A percentile compares a stretch with the other conserved stretches of the same genome.
phyloP scores from a whole-genome alignment of 208 protist species.

The Lotmaria passim region DNA sequence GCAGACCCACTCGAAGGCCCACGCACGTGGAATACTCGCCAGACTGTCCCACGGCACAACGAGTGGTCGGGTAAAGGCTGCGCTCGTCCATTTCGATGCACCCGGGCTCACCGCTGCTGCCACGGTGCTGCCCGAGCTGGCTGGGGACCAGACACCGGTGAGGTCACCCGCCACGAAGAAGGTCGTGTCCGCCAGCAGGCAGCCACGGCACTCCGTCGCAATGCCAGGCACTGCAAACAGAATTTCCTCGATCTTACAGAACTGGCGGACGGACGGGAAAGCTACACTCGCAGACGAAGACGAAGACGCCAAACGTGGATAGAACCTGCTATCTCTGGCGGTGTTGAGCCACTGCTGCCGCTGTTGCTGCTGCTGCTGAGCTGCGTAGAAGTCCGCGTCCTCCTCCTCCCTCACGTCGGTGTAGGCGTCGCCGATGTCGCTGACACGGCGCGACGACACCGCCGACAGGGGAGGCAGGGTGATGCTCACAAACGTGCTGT shows the following conservation, averaged over 20 bases:
- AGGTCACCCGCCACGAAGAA: constrained; percentile 86
- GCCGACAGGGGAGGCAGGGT: constrained; percentile 53
- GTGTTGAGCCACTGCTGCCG: not conserved
- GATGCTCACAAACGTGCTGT: constrained; percentile 73
- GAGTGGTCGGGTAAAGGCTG: constrained; percentile 47
- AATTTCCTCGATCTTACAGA: constrained; percentile 87
- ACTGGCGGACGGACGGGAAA: constrained; percentile 65
- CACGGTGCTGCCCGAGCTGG: constrained; percentile 2
- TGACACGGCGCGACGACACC: not conserved
- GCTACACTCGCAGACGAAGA: not conserved
- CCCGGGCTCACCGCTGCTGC: too few relatives aligned
- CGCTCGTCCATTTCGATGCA: constrained; percentile 17
- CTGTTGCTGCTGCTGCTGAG: constrained; percentile 8
- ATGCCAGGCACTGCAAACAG: constrained; percentile 90
- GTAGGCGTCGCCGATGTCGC: not conserved
- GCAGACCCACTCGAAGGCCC: constrained; percentile 70
- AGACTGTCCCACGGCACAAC: constrained; percentile 58
- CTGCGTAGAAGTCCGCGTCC: not conserved
- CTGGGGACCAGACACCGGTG: constrained; percentile 63
- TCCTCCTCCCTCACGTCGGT: constrained; percentile 7
- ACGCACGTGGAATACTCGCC: constrained; percentile 46
- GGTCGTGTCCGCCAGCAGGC: constrained; percentile 86
- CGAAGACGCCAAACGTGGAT: not conserved
- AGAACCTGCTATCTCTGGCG: not conserved
- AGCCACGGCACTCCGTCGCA: constrained; percentile 82